Conservation (phyloP, 2,329 filamentous ascomycete genomes). For the Curvularia sp. region DNA sequence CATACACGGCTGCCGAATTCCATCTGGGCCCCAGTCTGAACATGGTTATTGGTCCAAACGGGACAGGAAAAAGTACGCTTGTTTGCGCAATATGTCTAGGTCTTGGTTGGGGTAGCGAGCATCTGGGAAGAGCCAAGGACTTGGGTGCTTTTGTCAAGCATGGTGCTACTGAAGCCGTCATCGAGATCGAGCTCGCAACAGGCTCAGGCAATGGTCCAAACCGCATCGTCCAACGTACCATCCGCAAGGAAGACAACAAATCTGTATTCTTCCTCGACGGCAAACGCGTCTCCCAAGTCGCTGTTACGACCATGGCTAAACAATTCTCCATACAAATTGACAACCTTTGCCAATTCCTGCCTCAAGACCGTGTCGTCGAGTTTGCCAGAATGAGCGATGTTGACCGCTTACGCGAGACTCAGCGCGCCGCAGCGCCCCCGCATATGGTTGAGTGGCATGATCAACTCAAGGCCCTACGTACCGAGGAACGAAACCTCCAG, state of each 20-base stretch:
- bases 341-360: constrained; percentile 96
- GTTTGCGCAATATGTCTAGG: constrained; percentile 97
- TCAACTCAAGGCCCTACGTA: constrained; percentile 73
- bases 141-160: constrained; percentile 94
- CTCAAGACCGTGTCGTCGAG: constrained; percentile 93
- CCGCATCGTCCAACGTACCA: constrained; percentile 75
- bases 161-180: constrained; percentile 75
- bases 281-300: constrained; percentile 65
- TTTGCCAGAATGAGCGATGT: constrained; percentile 85
- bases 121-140: constrained; percentile 84
- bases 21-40: constrained; percentile 90
- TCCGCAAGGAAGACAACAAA: constrained; percentile 82
- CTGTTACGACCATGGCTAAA: constrained; percentile 71
- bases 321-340: constrained; percentile 91
- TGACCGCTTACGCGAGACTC: constrained; percentile 82
- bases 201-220: constrained; percentile 66
- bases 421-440: constrained; percentile 83
- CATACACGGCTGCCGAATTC: constrained; percentile 91
- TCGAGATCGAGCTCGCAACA: constrained; percentile 89
- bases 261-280: constrained; percentile 81
- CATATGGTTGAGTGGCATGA: constrained; percentile 83
- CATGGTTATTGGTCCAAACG: constrained; percentile 99
- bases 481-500: constrained; percentile 70
- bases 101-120: constrained; percentile 74
- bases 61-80: constrained; percentile 95